Evolutionary conservation across 225 moss, liverwort and hornwort species (phyloP).

Genomic region (Takakia lepidozioides): DNA sequence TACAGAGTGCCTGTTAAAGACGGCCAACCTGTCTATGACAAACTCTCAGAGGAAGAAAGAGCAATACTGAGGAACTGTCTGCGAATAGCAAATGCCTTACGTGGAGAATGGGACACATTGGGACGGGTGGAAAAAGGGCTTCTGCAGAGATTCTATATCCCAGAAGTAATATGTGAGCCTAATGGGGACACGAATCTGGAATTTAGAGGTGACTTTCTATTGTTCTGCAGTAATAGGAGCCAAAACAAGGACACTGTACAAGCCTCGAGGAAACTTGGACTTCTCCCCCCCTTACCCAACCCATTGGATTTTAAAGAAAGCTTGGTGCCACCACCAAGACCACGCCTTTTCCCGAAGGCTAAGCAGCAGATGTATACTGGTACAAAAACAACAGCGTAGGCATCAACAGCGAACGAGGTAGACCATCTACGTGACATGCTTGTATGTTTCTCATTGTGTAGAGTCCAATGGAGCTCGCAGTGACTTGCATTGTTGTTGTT

Average conservation of each 20-base stretch:
- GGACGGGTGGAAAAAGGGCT: conserved; percentile 30
- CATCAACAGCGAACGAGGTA: too few species aligned
- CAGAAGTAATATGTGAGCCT: conserved; percentile 25
- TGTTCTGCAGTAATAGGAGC: conserved; percentile 33
- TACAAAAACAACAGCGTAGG: too few species aligned
- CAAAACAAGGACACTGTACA: conserved; percentile 37
- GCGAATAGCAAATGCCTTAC: conserved; percentile 21
- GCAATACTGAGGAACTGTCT: conserved; percentile 20
- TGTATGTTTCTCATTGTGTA: too few species aligned
- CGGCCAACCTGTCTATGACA: conserved; percentile 18
- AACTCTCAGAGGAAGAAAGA: conserved; percentile 21
- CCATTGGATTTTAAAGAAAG: conserved; percentile 34
- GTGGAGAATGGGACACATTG: conserved; percentile 29
- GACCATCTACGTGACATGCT: too few species aligned
- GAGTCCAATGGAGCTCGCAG: too few species aligned
- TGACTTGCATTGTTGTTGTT: too few species aligned
- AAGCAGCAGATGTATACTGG: too few species aligned
- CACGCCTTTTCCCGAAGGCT: too few species aligned
- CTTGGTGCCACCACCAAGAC: conserved; percentile 31
- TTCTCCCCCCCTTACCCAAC: conserved; percentile 41
- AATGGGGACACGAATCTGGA: conserved; percentile 43
- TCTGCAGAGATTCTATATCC: conserved; percentile 37
- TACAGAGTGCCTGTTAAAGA: conserved; percentile 38
- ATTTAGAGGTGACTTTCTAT: conserved; percentile 41
- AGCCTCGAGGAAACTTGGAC: conserved; percentile 29